Percentiles rank a stretch among this genome's conserved stretches.
Evolutionary conservation across 208 protist species (phyloP).

Genomic region (Trypanosoma vivax): DNA sequence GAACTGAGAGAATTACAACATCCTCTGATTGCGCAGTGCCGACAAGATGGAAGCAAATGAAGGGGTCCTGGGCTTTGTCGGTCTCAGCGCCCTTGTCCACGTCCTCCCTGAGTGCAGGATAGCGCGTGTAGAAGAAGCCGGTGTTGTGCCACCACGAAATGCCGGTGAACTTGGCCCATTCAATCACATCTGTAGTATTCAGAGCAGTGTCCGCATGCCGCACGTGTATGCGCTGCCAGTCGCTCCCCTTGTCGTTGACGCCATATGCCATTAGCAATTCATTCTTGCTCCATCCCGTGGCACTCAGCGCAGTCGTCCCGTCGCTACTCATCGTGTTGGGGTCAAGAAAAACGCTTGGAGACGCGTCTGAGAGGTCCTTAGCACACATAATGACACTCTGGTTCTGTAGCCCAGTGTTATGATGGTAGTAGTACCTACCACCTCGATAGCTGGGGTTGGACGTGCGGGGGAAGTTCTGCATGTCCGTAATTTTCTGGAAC

Average conservation of each 20-base stretch:
- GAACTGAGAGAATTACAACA: slow-evolving; percentile 53
- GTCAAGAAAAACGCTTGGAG: slow-evolving; percentile 80
- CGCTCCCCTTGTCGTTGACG: slow-evolving; percentile 82
- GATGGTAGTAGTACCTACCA: slow-evolving; percentile 78
- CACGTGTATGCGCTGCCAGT: slow-evolving; percentile 87
- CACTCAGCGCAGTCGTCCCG: slow-evolving; percentile 73
- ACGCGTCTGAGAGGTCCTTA: slow-evolving; percentile 22
- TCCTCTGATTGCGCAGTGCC: slow-evolving; percentile 78
- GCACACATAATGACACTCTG: slow-evolving; percentile 69
- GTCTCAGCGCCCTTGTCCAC: slow-evolving; percentile 86
- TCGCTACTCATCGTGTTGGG: slow-evolving; percentile 83
- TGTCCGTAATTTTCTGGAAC: slow-evolving; percentile 35
- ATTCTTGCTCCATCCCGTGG: slow-evolving; percentile 56
- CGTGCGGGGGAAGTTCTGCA: slow-evolving; percentile 81
- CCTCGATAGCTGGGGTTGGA: slow-evolving; percentile 50
- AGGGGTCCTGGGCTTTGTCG: slow-evolving; percentile 63
- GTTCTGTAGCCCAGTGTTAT: slow-evolving; percentile 91
- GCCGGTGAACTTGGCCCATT: slow-evolving; percentile 88
- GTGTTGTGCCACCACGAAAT: slow-evolving; percentile 77
- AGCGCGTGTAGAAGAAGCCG: slow-evolving; percentile 93
- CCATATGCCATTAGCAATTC: slow-evolving; percentile 83
- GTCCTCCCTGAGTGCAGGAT: slow-evolving; percentile 45
- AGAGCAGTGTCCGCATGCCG: slow-evolving; percentile 39
- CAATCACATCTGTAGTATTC: slow-evolving; percentile 61
- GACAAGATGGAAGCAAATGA: slow-evolving; percentile 87